Percentiles rank a stretch among this genome's conserved stretches.
Conservation (phyloP, 148 eudicot species). For the Mesembryanthemum crystallinum region DNA sequence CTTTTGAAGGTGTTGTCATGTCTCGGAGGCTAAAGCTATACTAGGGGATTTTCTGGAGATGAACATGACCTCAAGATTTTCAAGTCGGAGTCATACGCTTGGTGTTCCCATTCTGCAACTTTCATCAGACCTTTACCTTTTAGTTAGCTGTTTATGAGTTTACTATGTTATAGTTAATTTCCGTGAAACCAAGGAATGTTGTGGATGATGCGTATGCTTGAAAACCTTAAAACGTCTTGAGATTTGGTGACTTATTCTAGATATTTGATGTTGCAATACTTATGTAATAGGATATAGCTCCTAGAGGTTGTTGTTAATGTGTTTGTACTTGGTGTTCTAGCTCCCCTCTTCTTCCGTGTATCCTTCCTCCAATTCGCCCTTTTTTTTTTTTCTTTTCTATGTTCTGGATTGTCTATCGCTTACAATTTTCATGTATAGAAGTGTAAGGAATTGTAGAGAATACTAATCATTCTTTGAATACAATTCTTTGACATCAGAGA, state of each 20-base stretch:
- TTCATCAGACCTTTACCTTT: slow-evolving; percentile 15
- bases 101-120: slow-evolving; percentile 13
- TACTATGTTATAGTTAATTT: slow-evolving; percentile 21
- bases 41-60: slow-evolving; percentile 16
- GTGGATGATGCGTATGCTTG: slow-evolving; percentile 27
- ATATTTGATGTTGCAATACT: slow-evolving; percentile 26
- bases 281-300: slow-evolving; percentile 43
- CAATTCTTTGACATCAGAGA: slow-evolving; percentile 12
- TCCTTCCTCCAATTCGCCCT: background rate
- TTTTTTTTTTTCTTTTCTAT: background rate
- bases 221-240: slow-evolving; percentile 19
- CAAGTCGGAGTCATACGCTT: slow-evolving; percentile 17
- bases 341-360: slow-evolving; percentile 12
- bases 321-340: slow-evolving; percentile 16
- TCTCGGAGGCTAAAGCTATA: slow-evolving; percentile 27
- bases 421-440: slow-evolving; percentile 24
- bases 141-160: slow-evolving; percentile 26
- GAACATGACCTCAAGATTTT: slow-evolving; percentile 18
- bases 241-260: slow-evolving; percentile 35
- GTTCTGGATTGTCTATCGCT: background rate
- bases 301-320: slow-evolving; percentile 26
- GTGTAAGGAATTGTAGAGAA: slow-evolving; percentile 18
- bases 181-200: slow-evolving; percentile 27
- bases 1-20: slow-evolving; percentile 10
- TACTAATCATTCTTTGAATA: slow-evolving; percentile 22